A percentile compares a stretch with the other conserved stretches of the same genome.
These are phyloP conservation scores for Ophiostoma quercus DNA, from an alignment of 2,329 filamentous ascomycete genomes.

Conservation along the genomic window DNA sequence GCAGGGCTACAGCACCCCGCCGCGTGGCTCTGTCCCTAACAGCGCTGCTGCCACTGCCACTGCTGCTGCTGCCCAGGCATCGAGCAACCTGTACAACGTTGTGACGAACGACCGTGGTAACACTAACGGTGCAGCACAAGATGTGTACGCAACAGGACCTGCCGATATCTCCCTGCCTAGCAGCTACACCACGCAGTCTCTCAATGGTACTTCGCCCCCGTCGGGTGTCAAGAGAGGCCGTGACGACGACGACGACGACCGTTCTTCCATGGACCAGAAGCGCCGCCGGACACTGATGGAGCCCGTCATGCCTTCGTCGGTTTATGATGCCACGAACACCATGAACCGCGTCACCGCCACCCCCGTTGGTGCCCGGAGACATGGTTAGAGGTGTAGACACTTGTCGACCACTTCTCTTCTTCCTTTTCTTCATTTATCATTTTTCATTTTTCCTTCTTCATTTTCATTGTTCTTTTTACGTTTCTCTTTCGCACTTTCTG, in stretches of 20 bases:
- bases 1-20: conserved; percentile 72
- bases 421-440: not conserved
- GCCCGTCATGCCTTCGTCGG: conserved; percentile 33
- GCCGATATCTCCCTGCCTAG: conserved; percentile 44
- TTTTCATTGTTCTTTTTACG: not conserved
- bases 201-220: conserved; percentile 55
- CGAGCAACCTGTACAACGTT: conserved; percentile 82
- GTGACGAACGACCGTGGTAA: conserved; percentile 72
- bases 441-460: not conserved
- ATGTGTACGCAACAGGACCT: conserved; percentile 63
- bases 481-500: not conserved
- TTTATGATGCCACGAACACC: conserved; percentile 30
- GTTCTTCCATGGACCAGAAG: conserved; percentile 33
- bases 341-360: conserved; percentile 30
- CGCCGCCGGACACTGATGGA: conserved; percentile 36
- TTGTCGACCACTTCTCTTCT: not conserved
- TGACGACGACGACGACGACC: conserved; percentile 42
- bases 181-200: conserved; percentile 54
- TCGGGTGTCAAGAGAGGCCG: conserved; percentile 39
- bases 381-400: conserved; percentile 26
- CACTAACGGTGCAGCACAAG: conserved; percentile 61
- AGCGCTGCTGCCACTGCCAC: conserved; percentile 33
- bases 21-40: conserved; percentile 48
- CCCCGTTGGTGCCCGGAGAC: conserved; percentile 31
- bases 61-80: conserved; percentile 43